Evolutionary conservation across 805 yeast genomes (phyloP).

Genomic region (Yarrowia porcina): DNA sequence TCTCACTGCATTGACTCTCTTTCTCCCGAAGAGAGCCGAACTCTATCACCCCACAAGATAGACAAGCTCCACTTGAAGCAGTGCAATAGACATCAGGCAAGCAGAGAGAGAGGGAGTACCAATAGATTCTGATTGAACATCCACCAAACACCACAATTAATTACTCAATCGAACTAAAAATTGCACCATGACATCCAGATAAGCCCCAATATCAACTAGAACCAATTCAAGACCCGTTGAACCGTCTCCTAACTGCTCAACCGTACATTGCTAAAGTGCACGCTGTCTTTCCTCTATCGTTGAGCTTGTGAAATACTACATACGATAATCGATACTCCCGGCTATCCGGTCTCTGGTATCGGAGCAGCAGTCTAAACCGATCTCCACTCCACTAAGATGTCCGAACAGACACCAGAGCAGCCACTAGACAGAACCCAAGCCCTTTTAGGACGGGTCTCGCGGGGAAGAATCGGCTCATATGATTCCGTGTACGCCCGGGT

Average conservation of each 20-base stretch:
- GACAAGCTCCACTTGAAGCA: not conserved
- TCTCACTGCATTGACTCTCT: not conserved
- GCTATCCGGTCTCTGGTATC: not conserved
- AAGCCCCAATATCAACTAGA: not conserved
- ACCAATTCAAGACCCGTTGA: not conserved
- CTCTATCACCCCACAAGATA: constrained; percentile 18
- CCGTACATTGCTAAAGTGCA: not conserved
- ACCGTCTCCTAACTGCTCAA: not conserved
- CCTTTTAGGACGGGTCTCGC: not conserved
- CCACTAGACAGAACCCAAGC: not conserved
- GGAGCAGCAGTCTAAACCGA: not conserved
- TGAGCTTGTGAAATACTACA: not conserved
- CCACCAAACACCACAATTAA: not conserved
- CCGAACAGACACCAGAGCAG: not conserved
- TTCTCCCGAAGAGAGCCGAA: not conserved
- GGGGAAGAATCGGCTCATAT: not conserved
- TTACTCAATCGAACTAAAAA: not conserved
- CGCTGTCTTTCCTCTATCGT: not conserved
- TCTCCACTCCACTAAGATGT: not conserved
- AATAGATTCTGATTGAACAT: not conserved
- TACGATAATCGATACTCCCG: no score
- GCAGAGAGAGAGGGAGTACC: no score
- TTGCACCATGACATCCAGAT: not conserved
- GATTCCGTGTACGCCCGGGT: not conserved
- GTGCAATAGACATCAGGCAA: not conserved